Conservation (phyloP, 2,329 filamentous ascomycete species). For the Pseudogymnoascus sp. region DNA sequence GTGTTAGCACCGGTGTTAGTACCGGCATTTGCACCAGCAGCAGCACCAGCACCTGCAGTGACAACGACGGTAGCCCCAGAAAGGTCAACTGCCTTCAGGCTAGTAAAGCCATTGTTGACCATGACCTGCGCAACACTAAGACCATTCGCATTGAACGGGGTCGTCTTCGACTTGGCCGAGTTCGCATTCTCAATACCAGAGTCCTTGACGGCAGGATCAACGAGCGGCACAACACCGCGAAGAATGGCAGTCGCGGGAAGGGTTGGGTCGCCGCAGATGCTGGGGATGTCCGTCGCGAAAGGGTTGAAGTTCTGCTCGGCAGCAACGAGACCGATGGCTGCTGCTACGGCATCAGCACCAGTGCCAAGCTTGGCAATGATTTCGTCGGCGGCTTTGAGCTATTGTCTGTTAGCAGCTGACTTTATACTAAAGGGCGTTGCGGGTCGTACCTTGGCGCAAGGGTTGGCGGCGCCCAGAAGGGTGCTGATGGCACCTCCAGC, state of each 20-base stretch:
- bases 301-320: slow-evolving; percentile 70
- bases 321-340: slow-evolving; percentile 54
- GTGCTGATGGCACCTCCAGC: slow-evolving; percentile 53
- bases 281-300: slow-evolving; percentile 50
- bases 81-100: slow-evolving; percentile 42
- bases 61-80: slow-evolving; percentile 30
- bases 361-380: slow-evolving; percentile 55
- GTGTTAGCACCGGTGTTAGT: slow-evolving; percentile 19
- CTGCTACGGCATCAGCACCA: slow-evolving; percentile 51
- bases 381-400: slow-evolving; percentile 56
- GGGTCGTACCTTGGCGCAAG: slow-evolving; percentile 50
- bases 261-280: slow-evolving; percentile 54
- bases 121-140: slow-evolving; percentile 59
- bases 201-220: slow-evolving; percentile 55
- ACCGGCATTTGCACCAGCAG: slow-evolving; percentile 19
- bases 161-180: slow-evolving; percentile 42
- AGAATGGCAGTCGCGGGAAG: slow-evolving; percentile 54
- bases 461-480: slow-evolving; percentile 56
- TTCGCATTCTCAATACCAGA: slow-evolving; percentile 53
- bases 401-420: slow-evolving; percentile 14
- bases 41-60: slow-evolving; percentile 27
- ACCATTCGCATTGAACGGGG: slow-evolving; percentile 51
- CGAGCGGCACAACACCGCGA: slow-evolving; percentile 57
- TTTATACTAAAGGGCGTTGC: slow-evolving; percentile 5
- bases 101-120: slow-evolving; percentile 52